These are phyloP conservation scores for Podospora pseudocomata DNA, from an alignment of 495 filamentous ascomycete genomes.

Conservation along the genomic window DNA sequence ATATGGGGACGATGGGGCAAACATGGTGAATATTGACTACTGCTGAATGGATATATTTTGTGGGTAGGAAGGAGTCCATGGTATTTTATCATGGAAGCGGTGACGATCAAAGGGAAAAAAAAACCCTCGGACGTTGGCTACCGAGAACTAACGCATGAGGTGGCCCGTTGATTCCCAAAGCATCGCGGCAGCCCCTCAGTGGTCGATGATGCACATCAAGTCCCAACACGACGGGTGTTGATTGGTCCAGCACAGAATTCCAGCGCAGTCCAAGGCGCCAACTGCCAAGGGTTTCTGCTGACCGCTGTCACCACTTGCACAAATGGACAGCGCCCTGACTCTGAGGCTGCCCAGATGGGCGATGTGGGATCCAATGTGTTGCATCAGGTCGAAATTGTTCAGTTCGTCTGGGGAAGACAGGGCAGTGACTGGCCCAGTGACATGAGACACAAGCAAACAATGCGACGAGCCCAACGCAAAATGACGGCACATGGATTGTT, in stretches of 20 bases:
- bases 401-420: neutral
- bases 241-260: conserved; percentile 10
- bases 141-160: neutral
- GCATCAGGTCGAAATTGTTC: neutral
- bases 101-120: neutral
- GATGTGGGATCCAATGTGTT: conserved; percentile 4
- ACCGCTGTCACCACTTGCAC: neutral
- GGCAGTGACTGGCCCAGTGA: neutral
- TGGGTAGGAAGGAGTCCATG: neutral
- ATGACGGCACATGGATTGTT: neutral
- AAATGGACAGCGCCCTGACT: neutral
- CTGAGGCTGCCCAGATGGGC: neutral
- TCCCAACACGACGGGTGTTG: neutral
- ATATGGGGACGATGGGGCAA: neutral
- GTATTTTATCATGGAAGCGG: neutral
- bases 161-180: conserved; percentile 11
- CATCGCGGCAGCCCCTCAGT: conserved; percentile 11
- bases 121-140: neutral
- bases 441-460: neutral
- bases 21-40: neutral
- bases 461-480: neutral
- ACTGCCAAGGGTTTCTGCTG: conserved; percentile 1
- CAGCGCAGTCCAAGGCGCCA: neutral
- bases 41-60: neutral
- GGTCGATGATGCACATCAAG: neutral